Conservation (phyloP, 2,329 filamentous ascomycete genomes). For the Lithohypha guttulata region DNA sequence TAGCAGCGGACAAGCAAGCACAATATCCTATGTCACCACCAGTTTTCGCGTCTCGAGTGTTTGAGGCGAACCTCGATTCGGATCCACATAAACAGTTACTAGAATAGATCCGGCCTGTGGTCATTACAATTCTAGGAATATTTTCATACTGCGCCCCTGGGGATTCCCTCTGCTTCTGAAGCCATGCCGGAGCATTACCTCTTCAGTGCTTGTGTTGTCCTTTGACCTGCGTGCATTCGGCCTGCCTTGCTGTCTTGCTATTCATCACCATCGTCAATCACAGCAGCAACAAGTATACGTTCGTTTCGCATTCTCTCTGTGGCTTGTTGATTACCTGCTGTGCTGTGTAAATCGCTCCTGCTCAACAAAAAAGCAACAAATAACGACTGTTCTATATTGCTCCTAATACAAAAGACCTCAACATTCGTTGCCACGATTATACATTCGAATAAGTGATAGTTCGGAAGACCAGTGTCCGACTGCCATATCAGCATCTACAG, state of each 20-base stretch:
- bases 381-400: no score
- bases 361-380: background rate
- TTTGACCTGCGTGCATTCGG: background rate
- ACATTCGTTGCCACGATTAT: constrained; percentile 6
- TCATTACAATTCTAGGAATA: constrained; percentile 5
- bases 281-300: no score
- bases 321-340: background rate
- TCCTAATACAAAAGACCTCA: no score
- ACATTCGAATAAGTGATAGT: no score
- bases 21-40: background rate
- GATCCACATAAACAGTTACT: constrained; percentile 3
- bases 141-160: constrained; percentile 8
- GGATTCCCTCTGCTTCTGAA: no score
- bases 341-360: constrained; percentile 4
- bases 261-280: constrained; percentile 3
- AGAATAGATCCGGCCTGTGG: background rate
- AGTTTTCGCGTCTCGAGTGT: constrained; percentile 3
- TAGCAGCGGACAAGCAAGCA: background rate
- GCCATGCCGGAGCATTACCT: no score
- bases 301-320: constrained; percentile 3
- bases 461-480: no score
- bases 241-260: constrained; percentile 1
- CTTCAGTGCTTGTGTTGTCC: background rate
- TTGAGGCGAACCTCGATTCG: constrained; percentile 9
- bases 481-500: no score